Evolutionary conservation across 1,284 basidiomycete genomes (phyloP), one percentile per base, ranked within the genome.

Genomic region (Cutaneotrichosporon dermatis): DNA sequence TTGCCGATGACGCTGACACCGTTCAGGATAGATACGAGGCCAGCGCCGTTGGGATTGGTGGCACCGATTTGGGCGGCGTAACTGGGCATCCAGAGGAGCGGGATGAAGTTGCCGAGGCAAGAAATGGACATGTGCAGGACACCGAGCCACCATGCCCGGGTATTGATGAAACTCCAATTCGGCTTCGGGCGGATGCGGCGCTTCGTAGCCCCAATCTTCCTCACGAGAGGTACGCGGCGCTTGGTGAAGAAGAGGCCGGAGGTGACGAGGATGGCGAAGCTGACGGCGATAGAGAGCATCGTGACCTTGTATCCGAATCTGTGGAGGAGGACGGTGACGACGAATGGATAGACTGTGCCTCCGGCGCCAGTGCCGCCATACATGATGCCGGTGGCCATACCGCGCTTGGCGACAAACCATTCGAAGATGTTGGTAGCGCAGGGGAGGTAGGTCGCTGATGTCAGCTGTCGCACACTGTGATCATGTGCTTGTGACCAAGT

Each of bases 31-130:
- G 75, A 65, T 49, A 79, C 68, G 33, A 77, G 62, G 10, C 67
- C 67, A 1, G 73, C 73, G 1, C 77, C 76, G 25, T 66, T 65
- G 0, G 72, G 73, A 11, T 65, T 57, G 3, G 72, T 66, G 11
- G 75, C 46, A 25, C 69, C 65, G 4, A 77, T 48, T 34, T 73
- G 70, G 6, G 66, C 61, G 0, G 76, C 76, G 52, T 69, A 78
- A 1, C 69, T 70, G 69, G 59, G 54, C 43, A 58, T 60, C 69
- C 72, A 78, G 11, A 78, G 61, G 8, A 60, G 66, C 0, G 78
- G 78, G 33, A 76, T 59, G 50, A 79, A 78, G 59, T 76, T 76
- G 44, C 73, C 76, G n/a, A 76, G 55, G 44, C 67, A 68, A 4
- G 71, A 70, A 34, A 77, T 52, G 8, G 73, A 51, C 37, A 77